Evolutionary conservation across 192 early-diverging fungal genomes (phyloP).

Genomic region (Chytriomyces sp.): DNA sequence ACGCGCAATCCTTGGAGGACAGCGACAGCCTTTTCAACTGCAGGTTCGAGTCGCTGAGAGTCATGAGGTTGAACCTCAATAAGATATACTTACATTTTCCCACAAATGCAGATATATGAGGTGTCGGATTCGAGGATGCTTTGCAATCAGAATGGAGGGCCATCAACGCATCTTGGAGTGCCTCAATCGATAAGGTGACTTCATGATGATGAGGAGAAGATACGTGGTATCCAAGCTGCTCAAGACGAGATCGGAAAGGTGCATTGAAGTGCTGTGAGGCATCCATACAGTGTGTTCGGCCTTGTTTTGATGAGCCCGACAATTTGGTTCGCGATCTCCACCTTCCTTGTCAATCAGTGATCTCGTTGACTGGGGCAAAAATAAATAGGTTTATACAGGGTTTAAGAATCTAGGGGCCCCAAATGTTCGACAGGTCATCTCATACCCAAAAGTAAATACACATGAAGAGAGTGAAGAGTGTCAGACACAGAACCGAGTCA

Average conservation of each 20-base stretch:
- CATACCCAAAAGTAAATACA: no score
- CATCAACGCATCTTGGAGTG: constrained; percentile 53
- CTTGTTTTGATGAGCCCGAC: no score
- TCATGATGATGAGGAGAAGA: constrained; percentile 33
- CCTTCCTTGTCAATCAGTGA: no score
- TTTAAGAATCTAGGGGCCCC: no score
- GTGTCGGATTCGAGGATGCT: constrained; percentile 42
- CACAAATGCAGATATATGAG: constrained; percentile 48
- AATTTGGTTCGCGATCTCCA: no score
- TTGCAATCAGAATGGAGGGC: constrained; percentile 59
- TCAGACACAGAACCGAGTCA: no score
- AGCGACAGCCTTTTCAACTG: constrained; percentile 49
- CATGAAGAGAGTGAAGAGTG: no score
- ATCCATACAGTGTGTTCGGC: no score
- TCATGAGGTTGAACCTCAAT: neutral
- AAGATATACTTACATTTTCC: constrained; percentile 42
- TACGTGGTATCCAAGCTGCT: constrained; percentile 41
- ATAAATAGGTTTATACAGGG: no score
- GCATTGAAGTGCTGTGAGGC: neutral
- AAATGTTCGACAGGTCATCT: no score
- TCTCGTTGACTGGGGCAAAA: no score
- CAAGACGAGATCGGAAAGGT: constrained; percentile 35
- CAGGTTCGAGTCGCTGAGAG: neutral
- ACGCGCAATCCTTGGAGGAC: constrained; percentile 56
- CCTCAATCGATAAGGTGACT: constrained; percentile 49